Evolutionary conservation across 164 flowering plant genomes (phyloP).

Genomic region (Buxus sempervirens): DNA sequence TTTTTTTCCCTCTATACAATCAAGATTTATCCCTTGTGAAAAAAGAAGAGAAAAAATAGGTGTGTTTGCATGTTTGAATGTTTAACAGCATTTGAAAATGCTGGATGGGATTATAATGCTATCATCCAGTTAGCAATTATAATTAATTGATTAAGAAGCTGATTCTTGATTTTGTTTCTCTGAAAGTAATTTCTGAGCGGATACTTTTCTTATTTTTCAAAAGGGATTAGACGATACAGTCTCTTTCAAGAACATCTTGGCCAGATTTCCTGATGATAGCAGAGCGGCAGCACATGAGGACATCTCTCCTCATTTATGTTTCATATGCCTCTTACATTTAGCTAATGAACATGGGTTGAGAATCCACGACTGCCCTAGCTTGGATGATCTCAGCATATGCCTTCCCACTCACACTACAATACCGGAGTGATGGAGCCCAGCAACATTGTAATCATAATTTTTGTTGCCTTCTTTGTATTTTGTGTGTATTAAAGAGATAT

Average conservation of each 20-base stretch:
- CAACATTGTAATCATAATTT: not conserved
- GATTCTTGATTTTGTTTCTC: no score
- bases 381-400: constrained; percentile 60
- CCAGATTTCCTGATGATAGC: constrained; percentile 44
- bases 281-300: constrained; percentile 39
- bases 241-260: constrained; percentile 40
- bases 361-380: constrained; percentile 37
- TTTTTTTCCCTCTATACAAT: no score
- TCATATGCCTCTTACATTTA: constrained; percentile 75
- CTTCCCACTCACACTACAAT: constrained; percentile 22
- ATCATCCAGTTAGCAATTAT: no score
- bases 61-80: no score
- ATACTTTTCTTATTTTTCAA: not conserved
- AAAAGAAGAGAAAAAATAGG: no score
- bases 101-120: no score
- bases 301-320: constrained; percentile 77
- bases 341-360: constrained; percentile 75
- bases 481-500: not conserved
- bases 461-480: not conserved
- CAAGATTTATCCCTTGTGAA: no score
- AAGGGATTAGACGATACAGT: constrained; percentile 24
- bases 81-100: no score
- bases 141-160: no score
- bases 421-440: not conserved
- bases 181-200: not conserved